Base-by-base conservation (phyloP, 2,329 filamentous ascomycete species). In the Hypoxylon rubiginosum region DNA sequence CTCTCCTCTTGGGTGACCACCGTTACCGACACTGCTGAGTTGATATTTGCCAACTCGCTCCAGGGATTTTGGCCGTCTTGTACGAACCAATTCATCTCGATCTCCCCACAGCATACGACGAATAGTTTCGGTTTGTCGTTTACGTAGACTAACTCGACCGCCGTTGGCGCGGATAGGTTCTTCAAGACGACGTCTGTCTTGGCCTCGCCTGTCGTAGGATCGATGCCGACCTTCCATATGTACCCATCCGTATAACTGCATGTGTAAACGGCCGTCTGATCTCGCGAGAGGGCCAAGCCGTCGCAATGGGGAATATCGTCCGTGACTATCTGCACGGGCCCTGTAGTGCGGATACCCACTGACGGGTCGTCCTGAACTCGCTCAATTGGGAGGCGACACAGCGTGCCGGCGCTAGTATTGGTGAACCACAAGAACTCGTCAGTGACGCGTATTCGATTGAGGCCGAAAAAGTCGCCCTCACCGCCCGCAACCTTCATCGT, bases 91-190 rank as follows among this genome's bases (percentile, higher is more conserved):
- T 76, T 70, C 76, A 77, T 71, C 46, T 77, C 71, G 52, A 76
- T 75, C 60, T 74, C 70, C 17, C 76, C 76, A 52, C 71, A 75
- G 62, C 76, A 78, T 3, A 76, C 69, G 13, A 77, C 63, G 26
- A 71, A 75, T 17, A 78, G 46, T 57, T 71, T 74, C n/a, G 65
- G 64, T 58, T 71, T 68, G 10, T 43, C 61, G 36, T 71, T 59
- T 17, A 60, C 39, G 32, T 67, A 59, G 8, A 58, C 57, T 11
- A 77, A 51, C 56, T 76, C 72, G 2, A 77, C 60, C 4, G 72
- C 67, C 1, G 75, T 75, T 15, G 76, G 76, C n/a, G 65, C 70
- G 43, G 76, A 71, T n/a, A 78, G 69, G 46, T 70, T 73, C 15
- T 60, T 58, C 64, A 74, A 53, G 32, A 74, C 62, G 32, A 73